Percentiles rank a stretch among this genome's conserved stretches.
Conservation (phyloP, 2,329 filamentous ascomycete species). For the Neopestalotiopsis sp. region DNA sequence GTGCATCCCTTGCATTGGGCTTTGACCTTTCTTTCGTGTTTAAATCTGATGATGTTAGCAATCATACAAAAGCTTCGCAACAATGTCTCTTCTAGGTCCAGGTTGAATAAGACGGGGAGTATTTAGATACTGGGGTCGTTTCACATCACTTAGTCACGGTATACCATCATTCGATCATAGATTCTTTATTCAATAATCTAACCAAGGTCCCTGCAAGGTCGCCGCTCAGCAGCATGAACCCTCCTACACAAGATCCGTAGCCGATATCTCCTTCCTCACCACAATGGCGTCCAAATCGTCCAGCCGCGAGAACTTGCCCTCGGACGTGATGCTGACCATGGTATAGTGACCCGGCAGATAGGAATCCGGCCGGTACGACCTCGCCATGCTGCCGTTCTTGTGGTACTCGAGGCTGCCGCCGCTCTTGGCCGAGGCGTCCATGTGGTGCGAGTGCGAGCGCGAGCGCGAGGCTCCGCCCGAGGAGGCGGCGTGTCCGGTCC, state of each 20-base stretch:
- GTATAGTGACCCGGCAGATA: not conserved
- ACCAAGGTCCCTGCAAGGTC: too few species aligned
- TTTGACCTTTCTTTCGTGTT: too few species aligned
- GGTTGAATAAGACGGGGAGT: too few species aligned
- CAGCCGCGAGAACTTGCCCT: slow-evolving; percentile 14
- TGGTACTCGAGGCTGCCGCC: slow-evolving; percentile 12
- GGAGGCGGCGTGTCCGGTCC: not conserved
- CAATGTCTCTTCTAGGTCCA: too few species aligned
- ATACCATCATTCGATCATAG: too few species aligned
- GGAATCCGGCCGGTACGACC: slow-evolving; percentile 5
- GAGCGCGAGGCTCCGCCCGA: too few species aligned
- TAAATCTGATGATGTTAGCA: too few species aligned
- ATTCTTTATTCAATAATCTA: too few species aligned
- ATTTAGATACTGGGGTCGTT: too few species aligned
- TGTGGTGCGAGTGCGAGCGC: not conserved
- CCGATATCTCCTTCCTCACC: slow-evolving; percentile 9
- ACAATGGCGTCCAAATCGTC: slow-evolving; percentile 4
- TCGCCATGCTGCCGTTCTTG: not conserved
- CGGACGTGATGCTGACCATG: slow-evolving; percentile 16
- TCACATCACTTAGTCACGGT: too few species aligned
- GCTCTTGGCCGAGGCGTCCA: slow-evolving; percentile 5
- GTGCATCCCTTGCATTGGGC: too few species aligned
- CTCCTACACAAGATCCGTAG: slow-evolving; percentile 5
- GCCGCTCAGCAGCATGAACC: not conserved
- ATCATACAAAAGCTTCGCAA: too few species aligned